phyloP scores from a whole-genome alignment of 192 early-diverging fungal species.

The Backusella psychrophila region DNA sequence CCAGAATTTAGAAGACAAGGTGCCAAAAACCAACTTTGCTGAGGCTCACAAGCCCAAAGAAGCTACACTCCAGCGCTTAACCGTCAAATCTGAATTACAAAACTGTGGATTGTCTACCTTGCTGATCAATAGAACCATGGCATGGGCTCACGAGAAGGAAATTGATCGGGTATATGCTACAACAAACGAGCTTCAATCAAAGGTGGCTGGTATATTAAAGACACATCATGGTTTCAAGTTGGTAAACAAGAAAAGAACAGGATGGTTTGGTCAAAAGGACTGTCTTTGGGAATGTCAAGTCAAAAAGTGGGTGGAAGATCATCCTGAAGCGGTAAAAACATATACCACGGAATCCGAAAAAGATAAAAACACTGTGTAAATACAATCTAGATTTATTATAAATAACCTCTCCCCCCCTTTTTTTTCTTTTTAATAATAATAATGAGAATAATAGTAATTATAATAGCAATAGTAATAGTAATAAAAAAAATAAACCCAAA shows the following conservation, averaged over 20 bases:
- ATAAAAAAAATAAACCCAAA: not conserved
- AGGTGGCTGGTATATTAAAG: conserved; percentile 21
- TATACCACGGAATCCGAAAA: not conserved
- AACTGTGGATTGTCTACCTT: conserved; percentile 29
- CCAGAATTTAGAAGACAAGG: not conserved
- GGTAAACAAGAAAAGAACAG: conserved; percentile 14
- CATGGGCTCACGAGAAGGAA: conserved; percentile 21
- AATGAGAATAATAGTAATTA: not conserved
- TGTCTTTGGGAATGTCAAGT: conserved; percentile 24
- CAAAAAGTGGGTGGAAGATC: conserved; percentile 10
- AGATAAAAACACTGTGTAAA: not conserved
- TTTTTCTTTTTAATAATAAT: not conserved
- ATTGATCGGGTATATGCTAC: conserved; percentile 14
- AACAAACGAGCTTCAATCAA: conserved; percentile 27
- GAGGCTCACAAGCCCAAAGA: not conserved
- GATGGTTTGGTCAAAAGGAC: conserved; percentile 27
- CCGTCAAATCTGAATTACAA: conserved; percentile 23
- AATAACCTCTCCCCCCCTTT: not conserved
- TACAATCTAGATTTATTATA: not conserved
- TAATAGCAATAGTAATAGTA: not conserved
- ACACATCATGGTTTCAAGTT: conserved; percentile 25
- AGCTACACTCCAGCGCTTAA: conserved; percentile 20
- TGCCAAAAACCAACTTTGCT: not conserved
- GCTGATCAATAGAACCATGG: conserved; percentile 25
- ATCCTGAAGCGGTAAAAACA: not conserved